These are phyloP conservation scores for Aphanomyces invadans DNA, from an alignment of 352 stramenopile species.

Conservation along the genomic window DNA sequence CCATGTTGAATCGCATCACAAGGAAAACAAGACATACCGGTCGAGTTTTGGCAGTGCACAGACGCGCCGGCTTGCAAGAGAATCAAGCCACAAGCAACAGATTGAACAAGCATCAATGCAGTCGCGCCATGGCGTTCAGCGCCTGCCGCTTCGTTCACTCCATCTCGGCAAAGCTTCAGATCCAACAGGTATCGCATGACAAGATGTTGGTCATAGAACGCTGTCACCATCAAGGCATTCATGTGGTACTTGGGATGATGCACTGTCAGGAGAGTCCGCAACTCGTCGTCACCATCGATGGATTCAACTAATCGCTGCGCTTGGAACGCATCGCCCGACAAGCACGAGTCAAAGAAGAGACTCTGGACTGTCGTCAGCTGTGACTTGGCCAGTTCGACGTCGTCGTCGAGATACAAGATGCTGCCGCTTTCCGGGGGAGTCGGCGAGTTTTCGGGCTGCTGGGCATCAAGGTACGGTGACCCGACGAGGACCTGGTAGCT, in stretches of 20 bases:
- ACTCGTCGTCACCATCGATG: conserved; percentile 26
- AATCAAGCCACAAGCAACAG: conserved; percentile 46
- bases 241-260: conserved; percentile 64
- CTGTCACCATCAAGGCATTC: conserved; percentile 60
- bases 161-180: not conserved
- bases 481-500: not conserved
- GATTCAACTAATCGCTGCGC: conserved; percentile 58
- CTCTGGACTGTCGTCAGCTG: not conserved
- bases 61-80: conserved; percentile 51
- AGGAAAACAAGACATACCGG: conserved; percentile 31
- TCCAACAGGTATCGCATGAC: conserved; percentile 45
- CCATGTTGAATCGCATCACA: not conserved
- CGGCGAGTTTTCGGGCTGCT: conserved; percentile 18
- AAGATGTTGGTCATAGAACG: conserved; percentile 65
- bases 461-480: not conserved
- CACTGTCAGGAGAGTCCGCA: conserved; percentile 53
- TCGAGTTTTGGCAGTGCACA: conserved; percentile 52
- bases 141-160: conserved; percentile 39
- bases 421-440: not conserved
- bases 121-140: conserved; percentile 64
- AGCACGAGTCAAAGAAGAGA: conserved; percentile 35
- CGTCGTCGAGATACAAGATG: conserved; percentile 17
- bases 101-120: conserved; percentile 67
- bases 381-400: not conserved
- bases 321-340: conserved; percentile 69